phyloP scores from a whole-genome alignment of 768 basidiomycete genomes.

The Serpula lacrymans region DNA sequence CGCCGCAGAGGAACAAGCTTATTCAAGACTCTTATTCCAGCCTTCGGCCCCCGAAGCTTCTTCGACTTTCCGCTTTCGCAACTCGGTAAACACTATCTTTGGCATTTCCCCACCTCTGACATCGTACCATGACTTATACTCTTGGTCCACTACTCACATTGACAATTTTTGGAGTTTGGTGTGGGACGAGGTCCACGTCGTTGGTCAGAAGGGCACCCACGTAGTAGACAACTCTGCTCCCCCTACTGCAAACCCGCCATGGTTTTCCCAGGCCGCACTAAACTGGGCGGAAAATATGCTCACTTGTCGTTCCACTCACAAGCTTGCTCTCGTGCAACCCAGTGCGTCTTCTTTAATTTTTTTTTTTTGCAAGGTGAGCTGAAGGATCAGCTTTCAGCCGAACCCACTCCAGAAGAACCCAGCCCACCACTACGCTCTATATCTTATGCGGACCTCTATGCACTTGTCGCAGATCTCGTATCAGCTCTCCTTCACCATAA shows the following conservation, averaged over 20 bases:
- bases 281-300: slow-evolving; percentile 88
- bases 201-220: slow-evolving; percentile 59
- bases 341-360: slow-evolving; percentile 42
- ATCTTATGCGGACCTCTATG: slow-evolving; percentile 59
- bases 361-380: slow-evolving; percentile 13
- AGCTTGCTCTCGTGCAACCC: slow-evolving; percentile 66
- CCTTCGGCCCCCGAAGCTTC: slow-evolving; percentile 42
- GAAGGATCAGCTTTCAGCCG: slow-evolving; percentile 38
- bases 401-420: slow-evolving; percentile 52
- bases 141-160: slow-evolving; percentile 60
- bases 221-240: slow-evolving; percentile 52
- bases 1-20: slow-evolving; percentile 3
- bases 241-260: slow-evolving; percentile 61
- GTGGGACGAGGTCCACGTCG: slow-evolving; percentile 66
- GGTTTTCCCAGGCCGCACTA: slow-evolving; percentile 65
- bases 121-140: slow-evolving; percentile 62
- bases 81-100: slow-evolving; percentile 46
- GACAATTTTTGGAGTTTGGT: slow-evolving; percentile 67
- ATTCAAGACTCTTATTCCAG: slow-evolving; percentile 29
- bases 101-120: slow-evolving; percentile 40
- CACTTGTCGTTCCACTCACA: slow-evolving; percentile 48
- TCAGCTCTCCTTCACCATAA: slow-evolving; percentile 53
- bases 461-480: slow-evolving; percentile 51
- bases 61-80: slow-evolving; percentile 47
- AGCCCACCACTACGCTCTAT: slow-evolving; percentile 41